Conservation (phyloP, 2,329 filamentous ascomycete species). For the Neobulgaria alba region DNA sequence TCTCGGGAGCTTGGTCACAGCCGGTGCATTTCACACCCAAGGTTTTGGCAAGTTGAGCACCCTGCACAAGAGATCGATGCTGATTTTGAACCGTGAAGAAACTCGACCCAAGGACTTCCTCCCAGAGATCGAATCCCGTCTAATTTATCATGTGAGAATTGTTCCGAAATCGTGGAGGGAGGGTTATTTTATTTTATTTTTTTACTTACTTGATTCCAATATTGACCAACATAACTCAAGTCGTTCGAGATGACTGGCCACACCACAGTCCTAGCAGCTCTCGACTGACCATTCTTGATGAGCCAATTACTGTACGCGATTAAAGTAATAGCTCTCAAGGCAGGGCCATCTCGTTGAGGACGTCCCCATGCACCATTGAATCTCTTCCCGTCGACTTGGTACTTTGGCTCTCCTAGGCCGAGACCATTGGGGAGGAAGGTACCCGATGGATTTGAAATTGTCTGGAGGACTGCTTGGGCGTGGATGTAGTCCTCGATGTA, state of each 20-base stretch:
- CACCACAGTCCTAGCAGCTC: constrained; percentile 39
- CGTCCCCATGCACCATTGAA: constrained; percentile 66
- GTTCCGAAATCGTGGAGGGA: too few species aligned
- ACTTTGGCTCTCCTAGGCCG: constrained; percentile 67
- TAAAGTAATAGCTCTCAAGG: constrained; percentile 65
- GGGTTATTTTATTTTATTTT: too few species aligned
- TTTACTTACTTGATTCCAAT: too few species aligned
- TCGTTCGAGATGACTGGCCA: constrained; percentile 74
- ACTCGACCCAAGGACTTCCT: constrained; percentile 68
- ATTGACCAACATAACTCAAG: constrained; percentile 63
- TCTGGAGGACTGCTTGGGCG: constrained; percentile 51
- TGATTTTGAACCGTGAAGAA: constrained; percentile 70
- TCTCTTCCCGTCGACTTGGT: constrained; percentile 51
- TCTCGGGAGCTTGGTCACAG: constrained; percentile 58
- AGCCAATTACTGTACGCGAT: constrained; percentile 68
- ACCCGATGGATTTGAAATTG: constrained; percentile 46
- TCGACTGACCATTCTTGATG: constrained; percentile 46
- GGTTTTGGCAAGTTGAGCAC: constrained; percentile 52
- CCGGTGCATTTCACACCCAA: constrained; percentile 50
- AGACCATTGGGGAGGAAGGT: constrained; percentile 32
- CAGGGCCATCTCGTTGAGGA: constrained; percentile 72
- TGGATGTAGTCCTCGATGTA: constrained; percentile 59
- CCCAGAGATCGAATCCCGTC: constrained; percentile 69
- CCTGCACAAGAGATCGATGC: constrained; percentile 53
- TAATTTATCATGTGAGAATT: too few species aligned